Conservation (phyloP, 2,329 filamentous ascomycete genomes). For the Neoscytalidium dimidiatum region DNA sequence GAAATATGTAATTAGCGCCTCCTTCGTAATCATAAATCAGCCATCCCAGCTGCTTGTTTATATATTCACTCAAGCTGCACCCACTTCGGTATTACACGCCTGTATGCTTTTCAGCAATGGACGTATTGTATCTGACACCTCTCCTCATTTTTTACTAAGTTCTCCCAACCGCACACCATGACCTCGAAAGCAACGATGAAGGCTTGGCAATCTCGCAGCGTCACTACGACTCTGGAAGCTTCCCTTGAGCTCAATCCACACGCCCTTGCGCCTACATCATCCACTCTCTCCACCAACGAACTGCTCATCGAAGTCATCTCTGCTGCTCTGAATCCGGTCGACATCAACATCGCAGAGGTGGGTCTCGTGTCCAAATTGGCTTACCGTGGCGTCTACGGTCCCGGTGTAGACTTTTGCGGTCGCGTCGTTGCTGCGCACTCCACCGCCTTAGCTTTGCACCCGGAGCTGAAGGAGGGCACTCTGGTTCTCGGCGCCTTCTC, state of each 20-base stretch:
- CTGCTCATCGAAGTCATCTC: constrained; percentile 59
- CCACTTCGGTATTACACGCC: too few relatives aligned
- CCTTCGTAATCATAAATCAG: too few relatives aligned
- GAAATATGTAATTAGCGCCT: too few relatives aligned
- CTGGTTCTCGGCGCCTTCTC: constrained; percentile 44
- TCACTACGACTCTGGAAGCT: constrained; percentile 53
- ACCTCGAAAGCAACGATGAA: constrained; percentile 54
- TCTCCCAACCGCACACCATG: neutral
- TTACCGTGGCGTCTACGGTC: constrained; percentile 42
- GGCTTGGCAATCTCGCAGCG: constrained; percentile 58
- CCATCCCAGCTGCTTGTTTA: too few relatives aligned
- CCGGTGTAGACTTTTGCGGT: constrained; percentile 56
- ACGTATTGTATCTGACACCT: too few relatives aligned
- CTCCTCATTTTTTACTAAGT: too few relatives aligned
- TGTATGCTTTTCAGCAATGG: too few relatives aligned
- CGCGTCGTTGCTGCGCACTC: constrained; percentile 43
- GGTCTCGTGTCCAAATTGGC: constrained; percentile 42
- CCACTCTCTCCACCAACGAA: constrained; percentile 39
- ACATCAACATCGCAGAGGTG: constrained; percentile 64
- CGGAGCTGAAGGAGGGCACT: constrained; percentile 36
- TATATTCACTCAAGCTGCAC: too few relatives aligned
- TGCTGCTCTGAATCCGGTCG: constrained; percentile 62
- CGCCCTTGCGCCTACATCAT: constrained; percentile 45
- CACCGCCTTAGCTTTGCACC: constrained; percentile 23
- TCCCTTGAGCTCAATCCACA: constrained; percentile 51